These are phyloP conservation scores for Catunica adiposa DNA, from an alignment of 2,329 filamentous ascomycete genomes.

Conservation along the genomic window DNA sequence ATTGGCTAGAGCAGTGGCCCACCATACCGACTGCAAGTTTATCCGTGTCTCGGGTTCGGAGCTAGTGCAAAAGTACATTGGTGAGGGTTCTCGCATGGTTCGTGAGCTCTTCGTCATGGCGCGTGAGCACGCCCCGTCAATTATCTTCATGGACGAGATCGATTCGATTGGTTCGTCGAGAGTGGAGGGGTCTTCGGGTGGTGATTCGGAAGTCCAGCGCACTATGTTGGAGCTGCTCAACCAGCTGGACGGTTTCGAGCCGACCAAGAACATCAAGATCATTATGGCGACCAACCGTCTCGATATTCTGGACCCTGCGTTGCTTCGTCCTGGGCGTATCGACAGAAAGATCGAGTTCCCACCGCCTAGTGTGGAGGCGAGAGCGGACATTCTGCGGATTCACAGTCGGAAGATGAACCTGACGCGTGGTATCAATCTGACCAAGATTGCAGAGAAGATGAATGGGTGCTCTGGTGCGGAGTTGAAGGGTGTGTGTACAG, in stretches of 20 bases:
- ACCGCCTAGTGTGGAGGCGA: slow-evolving; percentile 84
- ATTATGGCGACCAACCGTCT: slow-evolving; percentile 99
- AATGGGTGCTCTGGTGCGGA: slow-evolving; percentile 96
- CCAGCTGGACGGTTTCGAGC: slow-evolving; percentile 96
- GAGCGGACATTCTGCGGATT: slow-evolving; percentile 93
- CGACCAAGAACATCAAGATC: slow-evolving; percentile 99
- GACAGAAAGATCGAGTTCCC: slow-evolving; percentile 99
- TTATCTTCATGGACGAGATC: slow-evolving; percentile 99
- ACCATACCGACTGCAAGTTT: slow-evolving; percentile 98
- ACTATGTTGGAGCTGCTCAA: slow-evolving; percentile 98
- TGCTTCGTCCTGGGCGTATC: slow-evolving; percentile 90
- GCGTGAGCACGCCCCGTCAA: slow-evolving; percentile 88
- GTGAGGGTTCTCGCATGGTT: slow-evolving; percentile 95
- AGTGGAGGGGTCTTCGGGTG: slow-evolving; percentile 86
- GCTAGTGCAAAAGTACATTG: slow-evolving; percentile 97
- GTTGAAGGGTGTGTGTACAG: slow-evolving; percentile 95
- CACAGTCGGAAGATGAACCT: slow-evolving; percentile 98
- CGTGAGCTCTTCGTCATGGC: slow-evolving; percentile 99
- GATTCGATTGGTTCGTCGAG: slow-evolving; percentile 96
- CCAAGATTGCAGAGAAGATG: slow-evolving; percentile 99
- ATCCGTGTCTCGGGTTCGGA: slow-evolving; percentile 94
- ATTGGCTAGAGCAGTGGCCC: slow-evolving; percentile 83
- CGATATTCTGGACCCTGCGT: slow-evolving; percentile 88
- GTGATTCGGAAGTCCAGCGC: slow-evolving; percentile 93
- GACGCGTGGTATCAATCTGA: slow-evolving; percentile 91